Evolutionary conservation across 1,284 basidiomycete species (phyloP).

Genomic region (Mycosarcoma mackinlayi): DNA sequence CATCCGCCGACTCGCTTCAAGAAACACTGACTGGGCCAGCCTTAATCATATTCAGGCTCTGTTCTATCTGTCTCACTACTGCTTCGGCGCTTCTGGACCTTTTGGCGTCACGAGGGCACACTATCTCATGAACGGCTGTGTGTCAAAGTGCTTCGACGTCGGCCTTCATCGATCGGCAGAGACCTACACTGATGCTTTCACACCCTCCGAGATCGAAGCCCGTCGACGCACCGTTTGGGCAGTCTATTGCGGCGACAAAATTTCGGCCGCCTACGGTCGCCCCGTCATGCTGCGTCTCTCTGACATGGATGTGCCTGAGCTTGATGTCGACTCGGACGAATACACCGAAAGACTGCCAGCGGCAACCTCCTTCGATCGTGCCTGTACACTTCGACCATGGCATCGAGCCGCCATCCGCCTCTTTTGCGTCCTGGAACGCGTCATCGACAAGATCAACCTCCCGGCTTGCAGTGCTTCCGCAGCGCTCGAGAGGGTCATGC

Average conservation of each 20-base stretch:
- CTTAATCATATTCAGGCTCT: constrained; percentile 50
- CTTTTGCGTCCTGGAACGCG: constrained; percentile 47
- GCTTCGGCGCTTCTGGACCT: constrained; percentile 47
- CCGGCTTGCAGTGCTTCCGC: constrained; percentile 45
- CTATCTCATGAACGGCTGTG: constrained; percentile 52
- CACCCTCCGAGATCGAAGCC: constrained; percentile 47
- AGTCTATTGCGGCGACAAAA: constrained; percentile 51
- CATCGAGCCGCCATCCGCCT: constrained; percentile 48
- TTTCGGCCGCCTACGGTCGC: constrained; percentile 48
- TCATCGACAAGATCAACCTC: constrained; percentile 54
- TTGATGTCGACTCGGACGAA: constrained; percentile 45
- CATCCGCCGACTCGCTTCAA: constrained; percentile 38
- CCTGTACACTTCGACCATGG: constrained; percentile 41
- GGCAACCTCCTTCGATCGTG: constrained; percentile 44
- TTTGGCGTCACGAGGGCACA: constrained; percentile 45
- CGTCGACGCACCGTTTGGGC: constrained; percentile 48
- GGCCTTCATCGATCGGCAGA: constrained; percentile 50
- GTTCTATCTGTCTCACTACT: constrained; percentile 51
- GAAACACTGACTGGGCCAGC: constrained; percentile 48
- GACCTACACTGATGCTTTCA: constrained; percentile 51
- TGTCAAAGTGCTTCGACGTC: constrained; percentile 51
- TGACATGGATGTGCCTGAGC: constrained; percentile 48
- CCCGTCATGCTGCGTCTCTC: constrained; percentile 49
- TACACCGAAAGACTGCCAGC: constrained; percentile 46
- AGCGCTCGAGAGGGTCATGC: constrained; percentile 46